phyloP scores from a whole-genome alignment of 2,329 filamentous ascomycete species.

The Macrophomina phaseolina region DNA sequence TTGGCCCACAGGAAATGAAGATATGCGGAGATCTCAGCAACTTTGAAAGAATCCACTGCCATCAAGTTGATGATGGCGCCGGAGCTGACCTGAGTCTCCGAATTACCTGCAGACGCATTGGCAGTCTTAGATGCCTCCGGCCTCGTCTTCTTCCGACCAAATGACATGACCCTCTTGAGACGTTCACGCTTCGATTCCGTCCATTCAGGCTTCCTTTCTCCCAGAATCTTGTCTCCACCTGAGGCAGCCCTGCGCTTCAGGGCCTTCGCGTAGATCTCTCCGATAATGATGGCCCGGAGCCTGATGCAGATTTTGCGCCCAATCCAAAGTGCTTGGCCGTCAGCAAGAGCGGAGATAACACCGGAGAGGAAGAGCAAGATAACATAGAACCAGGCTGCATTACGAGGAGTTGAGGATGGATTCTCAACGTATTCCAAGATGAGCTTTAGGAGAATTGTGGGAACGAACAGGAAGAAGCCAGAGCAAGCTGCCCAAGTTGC shows the following conservation, averaged over 20 bases:
- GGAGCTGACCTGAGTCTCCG: slow-evolving; percentile 81
- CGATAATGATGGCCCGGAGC: slow-evolving; percentile 91
- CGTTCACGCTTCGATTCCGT: slow-evolving; percentile 47
- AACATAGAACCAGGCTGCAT: slow-evolving; percentile 95
- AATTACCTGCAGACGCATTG: slow-evolving; percentile 30
- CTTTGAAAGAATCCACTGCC: slow-evolving; percentile 99
- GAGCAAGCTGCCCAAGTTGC: slow-evolving; percentile 79
- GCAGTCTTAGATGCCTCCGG: slow-evolving; percentile 54
- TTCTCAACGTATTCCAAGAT: slow-evolving; percentile 95
- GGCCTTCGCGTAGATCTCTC: slow-evolving; percentile 96
- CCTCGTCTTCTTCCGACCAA: slow-evolving; percentile 63
- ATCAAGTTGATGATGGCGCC: slow-evolving; percentile 99
- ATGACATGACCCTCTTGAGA: slow-evolving; percentile 55
- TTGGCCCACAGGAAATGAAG: slow-evolving; percentile 94
- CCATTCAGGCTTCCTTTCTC: slow-evolving; percentile 58
- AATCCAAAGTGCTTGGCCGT: slow-evolving; percentile 88
- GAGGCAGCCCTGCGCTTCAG: slow-evolving; percentile 88
- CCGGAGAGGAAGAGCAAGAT: slow-evolving; percentile 87
- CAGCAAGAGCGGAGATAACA: slow-evolving; percentile 78
- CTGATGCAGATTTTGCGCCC: slow-evolving; percentile 94
- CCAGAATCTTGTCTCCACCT: slow-evolving; percentile 72
- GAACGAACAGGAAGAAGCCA: slow-evolving; percentile 86
- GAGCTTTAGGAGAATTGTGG: slow-evolving; percentile 86
- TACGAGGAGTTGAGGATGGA: slow-evolving; percentile 74
- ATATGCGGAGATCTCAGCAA: slow-evolving; percentile 92